Base-by-base conservation (phyloP, 2,329 filamentous ascomycete genomes). In the Botrytis hyacinthi region DNA sequence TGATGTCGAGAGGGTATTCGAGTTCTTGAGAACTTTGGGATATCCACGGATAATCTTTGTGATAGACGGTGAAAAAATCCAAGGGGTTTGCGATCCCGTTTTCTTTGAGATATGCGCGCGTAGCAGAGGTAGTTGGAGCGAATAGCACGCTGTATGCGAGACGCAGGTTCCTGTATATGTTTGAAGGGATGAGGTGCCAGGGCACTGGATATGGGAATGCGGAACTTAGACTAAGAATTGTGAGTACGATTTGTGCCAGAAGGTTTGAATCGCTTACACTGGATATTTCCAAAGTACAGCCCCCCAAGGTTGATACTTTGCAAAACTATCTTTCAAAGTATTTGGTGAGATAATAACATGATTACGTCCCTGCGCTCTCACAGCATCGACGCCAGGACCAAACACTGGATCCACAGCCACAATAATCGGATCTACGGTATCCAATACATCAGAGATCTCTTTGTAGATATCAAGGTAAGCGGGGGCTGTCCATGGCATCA, bases 161-260 rank as follows among this genome's bases (percentile, higher is more conserved):
- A 18, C 78, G 62, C 14, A 84, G 67, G 8, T 80, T 75, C 61
- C 83, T 79, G 73, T 80, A 81, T 4, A 84, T 79, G 73, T 87
- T 87, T 18, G 82, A 70, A 1, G 83, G 82, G 16, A 85, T 80
- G 5, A 82, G 76, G 59, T 80, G 78, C 80, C 79, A 83, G 1
- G 85, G 85, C 0, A 87, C 79, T 4, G 85, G 86, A 73, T 83
- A 87, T 0, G 82, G 76, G 37, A 82, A 84, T 7, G 81, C 84
- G 0, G 85, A 84, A 22, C n/a, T n/a, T 10, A 70, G 26, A 14
- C 68, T 70, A 20, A 35, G 16, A 20, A 4, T 26, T 14, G 22
- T 70, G n/a, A 59, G 51, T 35, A 61, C 3, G 10, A 35, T 61
- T 20, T 14, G 14, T 37, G 5, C 1, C 16, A 2, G 1, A 42